Evolutionary conservation across 2,329 filamentous ascomycete genomes (phyloP), one percentile per base, ranked within the genome.

Genomic region (Cylindrodendrum hubeiense): DNA sequence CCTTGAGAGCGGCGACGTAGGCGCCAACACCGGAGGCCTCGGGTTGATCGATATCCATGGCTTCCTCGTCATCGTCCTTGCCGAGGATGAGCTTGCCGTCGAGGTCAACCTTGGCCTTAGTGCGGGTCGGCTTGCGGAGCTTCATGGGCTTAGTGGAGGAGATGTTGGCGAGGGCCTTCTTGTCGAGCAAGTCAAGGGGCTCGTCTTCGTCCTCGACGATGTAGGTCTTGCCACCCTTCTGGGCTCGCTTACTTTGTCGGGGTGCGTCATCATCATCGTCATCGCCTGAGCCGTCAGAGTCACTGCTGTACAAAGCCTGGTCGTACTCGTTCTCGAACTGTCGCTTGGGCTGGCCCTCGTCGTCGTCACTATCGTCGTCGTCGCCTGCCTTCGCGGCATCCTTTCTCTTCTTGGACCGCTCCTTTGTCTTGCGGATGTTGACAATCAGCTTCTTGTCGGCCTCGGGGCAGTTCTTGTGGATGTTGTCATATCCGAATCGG

Each of bases 151-250:
- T 95, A 12, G 94, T 97, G 5, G 93, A 93, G 3, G 95, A 97
- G 75, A 99, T 98, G 78, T 94, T 96, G 58, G 94, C 95, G 44
- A 99, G 88, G 9, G 95, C 94, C 77, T 91, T 91, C 67, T 93
- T 92, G 75, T 96, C 95, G 17, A 99, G 88, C 49, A 99, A 87
- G 82, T 99, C 96, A 44, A 99, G 90, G 1, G 96, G 96, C 79
- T 98, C 96, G 73, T 97, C 93, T 63, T 97, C 94, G 66, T 97
- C 93, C 82, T 98, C 95, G 66, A 97, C 88, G 73, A 99, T 98
- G 80, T 96, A 99, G 1, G 92, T 89, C 74, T 89, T 90, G 74
- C 87, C 87, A 44, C 87, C 88, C 79, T 89, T 90, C 75, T 89
- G 85, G 69, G 81, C 75, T 77, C 85, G 83, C 80, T 81, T 84